Evolutionary conservation across 2,329 filamentous ascomycete species (phyloP).

Genomic region (Alternaria longipes): DNA sequence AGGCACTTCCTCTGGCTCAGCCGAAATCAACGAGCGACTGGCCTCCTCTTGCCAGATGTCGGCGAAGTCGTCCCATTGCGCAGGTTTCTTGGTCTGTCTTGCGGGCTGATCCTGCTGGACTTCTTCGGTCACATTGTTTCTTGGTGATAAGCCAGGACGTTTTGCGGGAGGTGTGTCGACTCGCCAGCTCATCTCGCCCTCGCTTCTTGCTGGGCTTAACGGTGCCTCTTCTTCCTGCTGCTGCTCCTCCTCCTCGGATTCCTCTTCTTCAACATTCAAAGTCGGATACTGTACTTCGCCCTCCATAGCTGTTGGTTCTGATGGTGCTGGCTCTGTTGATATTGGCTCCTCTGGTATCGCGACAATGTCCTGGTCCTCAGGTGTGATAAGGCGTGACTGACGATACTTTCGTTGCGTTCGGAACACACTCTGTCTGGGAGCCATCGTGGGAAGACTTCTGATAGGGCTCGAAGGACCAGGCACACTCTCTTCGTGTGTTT

Average conservation of each 20-base stretch:
- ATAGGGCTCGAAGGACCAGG: constrained; percentile 29
- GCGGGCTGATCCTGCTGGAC: constrained; percentile 3
- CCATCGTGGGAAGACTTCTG: constrained; percentile 20
- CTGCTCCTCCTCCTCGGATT: constrained; percentile 2
- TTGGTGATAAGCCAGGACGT: not conserved
- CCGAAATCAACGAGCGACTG: constrained; percentile 45
- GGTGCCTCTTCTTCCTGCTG: constrained; percentile 26
- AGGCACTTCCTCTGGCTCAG: constrained; percentile 29
- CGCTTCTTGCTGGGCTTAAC: constrained; percentile 43
- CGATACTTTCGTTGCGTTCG: constrained; percentile 35
- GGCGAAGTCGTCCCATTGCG: constrained; percentile 32
- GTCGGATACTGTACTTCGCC: constrained; percentile 41
- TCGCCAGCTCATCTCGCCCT: constrained; percentile 48
- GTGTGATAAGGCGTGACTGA: constrained; percentile 45
- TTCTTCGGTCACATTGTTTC: constrained; percentile 3
- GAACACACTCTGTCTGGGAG: constrained; percentile 33
- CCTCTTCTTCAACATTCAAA: constrained; percentile 25
- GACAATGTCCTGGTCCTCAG: constrained; percentile 44
- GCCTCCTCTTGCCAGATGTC: constrained; percentile 62
- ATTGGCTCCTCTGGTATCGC: constrained; percentile 22
- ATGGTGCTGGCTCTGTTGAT: constrained; percentile 19
- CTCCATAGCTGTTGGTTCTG: constrained; percentile 17
- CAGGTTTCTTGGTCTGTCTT: constrained; percentile 4
- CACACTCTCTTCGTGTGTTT: constrained; percentile 25
- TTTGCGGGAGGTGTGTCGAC: constrained; percentile 32